Base-by-base conservation (phyloP, 345 rosid species). In the Viola odorata region DNA sequence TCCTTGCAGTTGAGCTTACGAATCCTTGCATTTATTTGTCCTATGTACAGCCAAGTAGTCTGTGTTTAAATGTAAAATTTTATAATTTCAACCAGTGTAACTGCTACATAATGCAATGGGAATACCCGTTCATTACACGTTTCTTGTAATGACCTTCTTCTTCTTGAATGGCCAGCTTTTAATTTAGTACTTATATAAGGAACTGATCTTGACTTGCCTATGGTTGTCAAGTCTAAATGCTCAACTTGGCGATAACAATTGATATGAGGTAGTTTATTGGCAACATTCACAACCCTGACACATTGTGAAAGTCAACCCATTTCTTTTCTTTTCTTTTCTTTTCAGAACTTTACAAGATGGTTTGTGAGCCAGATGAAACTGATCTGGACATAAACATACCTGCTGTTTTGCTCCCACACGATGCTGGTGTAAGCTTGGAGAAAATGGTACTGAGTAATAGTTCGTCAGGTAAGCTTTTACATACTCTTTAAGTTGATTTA, bases 291-390 rank as follows among this genome's bases (percentile, higher is more conserved):
- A 53, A 45, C 58, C 12, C 5, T 38, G 41, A 15, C 23, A 62
- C 41, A 17, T 38, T 41, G 32, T 36, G 56, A 13, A 10, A 38
- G 50, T 17, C 32, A 23, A 2, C 32, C 32, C 32, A 53, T 32
- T 36, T 12, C 17, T 8, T 15, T 52, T 57, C 10, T 45, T 15
- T 52, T 57, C 10, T 45, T 58, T 53, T 52, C 23, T 36, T 15
- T 69, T 66, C 81, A 95, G 97, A 90, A 69, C 95, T 95, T 53
- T 95, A 91, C 79, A 95, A 95, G 83, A 95, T 95, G 99, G 96
- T 95, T 40, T 95, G 99, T 69, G 97, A 95, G 48, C 96, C 95
- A 15, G 86, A 91, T 72, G 99, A 94, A 84, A 91, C 95, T 32
- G 91, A 91, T 72, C 75, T 91, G 66, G 89, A 95, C 72, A 95